Base-by-base conservation (phyloP, 1,139 yeast genomes). In the Geotrichum carabidarum region DNA sequence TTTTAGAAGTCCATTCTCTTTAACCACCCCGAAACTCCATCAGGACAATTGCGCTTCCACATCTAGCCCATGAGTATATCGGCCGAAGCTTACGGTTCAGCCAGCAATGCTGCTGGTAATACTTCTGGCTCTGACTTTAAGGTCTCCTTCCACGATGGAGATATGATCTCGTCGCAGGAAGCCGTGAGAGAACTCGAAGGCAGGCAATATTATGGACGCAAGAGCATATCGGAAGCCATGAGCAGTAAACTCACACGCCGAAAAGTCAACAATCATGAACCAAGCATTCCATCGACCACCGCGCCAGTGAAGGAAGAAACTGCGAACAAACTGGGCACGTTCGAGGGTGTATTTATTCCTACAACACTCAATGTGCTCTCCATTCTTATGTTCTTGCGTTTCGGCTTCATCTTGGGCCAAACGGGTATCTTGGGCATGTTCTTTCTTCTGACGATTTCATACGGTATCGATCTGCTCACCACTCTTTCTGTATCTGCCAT, bases 321-420 rank as follows among this genome's bases (percentile, higher is more conserved):
- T 9, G 43, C 27, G 32, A 41, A 50, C 45, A 71, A 71, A 54
- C 66, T 71, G 43, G 71, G 67, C 53, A 71, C 73, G 1, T 68
- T 67, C 50, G 72, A 68, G 38, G 74, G 74, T n/a, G 91, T 86
- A 18, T 85, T 86, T 62, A 74, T 86, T 35, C 94, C 94, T 8
- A 85, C 93, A 0, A 78, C 90, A 7, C 75, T 86, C 47, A 86
- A 86, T 68, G 91, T 86, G 51, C 73, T 86, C 44, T 84, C 91
- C 17, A 86, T 86, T 65, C 78, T 86, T 70, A 84, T 86, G 88
- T 86, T 85, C 65, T 73, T 86, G 63, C 77, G 94, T 58, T 86
- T 86, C 65, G 93, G 93, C 32, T 86, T 85, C 69, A 82, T 86
- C 45, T 75, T 86, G 30, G 94, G 94, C 45, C 93, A 86, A 65